Percentiles rank a stretch among this genome's conserved stretches.
phyloP scores from a whole-genome alignment of 352 stramenopile species.

The Pythium diclinum region DNA sequence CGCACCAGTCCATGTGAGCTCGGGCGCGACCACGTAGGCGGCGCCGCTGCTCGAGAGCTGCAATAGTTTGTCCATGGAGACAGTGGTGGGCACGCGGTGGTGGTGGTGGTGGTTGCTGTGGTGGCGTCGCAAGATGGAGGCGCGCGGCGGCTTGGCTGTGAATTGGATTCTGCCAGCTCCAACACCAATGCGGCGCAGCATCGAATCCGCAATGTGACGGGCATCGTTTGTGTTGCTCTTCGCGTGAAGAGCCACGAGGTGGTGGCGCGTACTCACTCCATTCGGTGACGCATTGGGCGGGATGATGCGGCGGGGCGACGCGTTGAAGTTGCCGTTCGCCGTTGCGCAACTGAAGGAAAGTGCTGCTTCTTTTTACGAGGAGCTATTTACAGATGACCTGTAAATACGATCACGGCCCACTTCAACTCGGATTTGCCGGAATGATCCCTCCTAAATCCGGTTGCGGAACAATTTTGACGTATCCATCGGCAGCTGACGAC shows the following conservation, averaged over 20 bases:
- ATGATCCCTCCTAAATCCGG: conserved; percentile 11
- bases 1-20: conserved; percentile 68
- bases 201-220: conserved; percentile 2
- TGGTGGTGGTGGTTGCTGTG: neutral
- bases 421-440: conserved; percentile 22
- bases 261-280: neutral
- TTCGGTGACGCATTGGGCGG: conserved; percentile 16
- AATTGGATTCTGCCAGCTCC: conserved; percentile 5
- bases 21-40: conserved; percentile 54
- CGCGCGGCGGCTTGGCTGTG: neutral
- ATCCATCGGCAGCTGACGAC: conserved; percentile 13
- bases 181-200: conserved; percentile 1
- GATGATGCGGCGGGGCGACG: conserved; percentile 9
- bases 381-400: conserved; percentile 2
- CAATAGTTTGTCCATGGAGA: conserved; percentile 23
- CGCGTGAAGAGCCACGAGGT: neutral
- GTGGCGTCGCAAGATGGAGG: neutral
- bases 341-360: conserved; percentile 7
- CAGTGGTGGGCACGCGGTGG: neutral
- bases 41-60: conserved; percentile 16
- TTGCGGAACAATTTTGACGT: conserved; percentile 13
- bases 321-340: conserved; percentile 19
- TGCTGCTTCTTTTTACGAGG: neutral
- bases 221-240: neutral
- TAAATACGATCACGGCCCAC: conserved; percentile 17